These are phyloP conservation scores for Plantago ovata DNA, from an alignment of 257 asterid species.

Conservation along the genomic window DNA sequence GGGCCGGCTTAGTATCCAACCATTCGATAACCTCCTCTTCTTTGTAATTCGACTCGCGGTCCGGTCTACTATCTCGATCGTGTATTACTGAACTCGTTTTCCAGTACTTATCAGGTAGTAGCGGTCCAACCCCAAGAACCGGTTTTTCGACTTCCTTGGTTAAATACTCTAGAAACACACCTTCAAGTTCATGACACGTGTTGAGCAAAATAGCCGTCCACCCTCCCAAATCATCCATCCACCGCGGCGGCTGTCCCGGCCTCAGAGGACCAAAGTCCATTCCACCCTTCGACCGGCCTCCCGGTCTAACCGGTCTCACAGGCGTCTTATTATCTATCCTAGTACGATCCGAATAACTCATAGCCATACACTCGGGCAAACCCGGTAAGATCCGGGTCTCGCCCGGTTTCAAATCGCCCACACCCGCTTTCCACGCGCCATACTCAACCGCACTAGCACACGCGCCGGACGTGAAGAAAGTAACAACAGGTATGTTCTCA, in stretches of 20 bases:
- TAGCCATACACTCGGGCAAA: conserved; percentile 48
- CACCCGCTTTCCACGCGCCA: conserved; percentile 53
- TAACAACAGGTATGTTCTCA: conserved; percentile 36
- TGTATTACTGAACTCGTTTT: conserved; percentile 32
- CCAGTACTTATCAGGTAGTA: conserved; percentile 60
- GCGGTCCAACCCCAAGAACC: conserved; percentile 56
- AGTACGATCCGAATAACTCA: conserved; percentile 36
- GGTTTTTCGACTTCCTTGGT: conserved; percentile 34
- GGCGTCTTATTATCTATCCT: conserved; percentile 22
- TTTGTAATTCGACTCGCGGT: conserved; percentile 44
- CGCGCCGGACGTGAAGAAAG: conserved; percentile 66
- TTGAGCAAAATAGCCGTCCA: conserved; percentile 50
- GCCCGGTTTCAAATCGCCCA: conserved; percentile 34
- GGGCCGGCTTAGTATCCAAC: conserved; percentile 47
- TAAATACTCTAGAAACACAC: conserved; percentile 43
- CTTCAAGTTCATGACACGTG: conserved; percentile 56
- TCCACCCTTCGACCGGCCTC: conserved; percentile 21
- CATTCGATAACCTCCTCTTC: conserved; percentile 60
- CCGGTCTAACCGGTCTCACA: conserved; percentile 12
- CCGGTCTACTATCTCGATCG: conserved; percentile 41
- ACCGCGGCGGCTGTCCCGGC: conserved; percentile 40
- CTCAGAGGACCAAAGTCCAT: conserved; percentile 35
- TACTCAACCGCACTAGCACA: conserved; percentile 57
- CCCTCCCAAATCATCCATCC: conserved; percentile 52
- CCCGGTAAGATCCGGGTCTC: conserved; percentile 38